Evolutionary conservation across 2,329 filamentous ascomycete genomes (phyloP).

Genomic region (Truncatella angustata): DNA sequence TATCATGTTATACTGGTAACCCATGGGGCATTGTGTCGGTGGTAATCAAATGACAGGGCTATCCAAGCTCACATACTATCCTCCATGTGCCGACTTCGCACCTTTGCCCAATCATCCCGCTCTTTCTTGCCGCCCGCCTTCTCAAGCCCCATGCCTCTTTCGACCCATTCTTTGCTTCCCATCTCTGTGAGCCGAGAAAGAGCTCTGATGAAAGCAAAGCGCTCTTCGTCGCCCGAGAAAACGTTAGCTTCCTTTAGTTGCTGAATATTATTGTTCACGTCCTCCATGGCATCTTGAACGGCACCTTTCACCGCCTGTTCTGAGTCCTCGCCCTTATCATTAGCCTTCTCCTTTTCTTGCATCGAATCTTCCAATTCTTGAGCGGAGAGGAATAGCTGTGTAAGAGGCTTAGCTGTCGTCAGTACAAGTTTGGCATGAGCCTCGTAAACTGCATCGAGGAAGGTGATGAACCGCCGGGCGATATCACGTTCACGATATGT

Average conservation of each 20-base stretch:
- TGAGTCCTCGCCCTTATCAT: conserved; percentile 42
- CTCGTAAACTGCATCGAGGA: conserved; percentile 96
- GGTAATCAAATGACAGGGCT: too few relatives aligned
- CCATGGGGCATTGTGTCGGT: too few relatives aligned
- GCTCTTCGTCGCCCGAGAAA: conserved; percentile 93
- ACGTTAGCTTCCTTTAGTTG: conserved; percentile 82
- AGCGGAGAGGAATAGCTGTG: conserved; percentile 79
- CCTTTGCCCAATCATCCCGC: conserved; percentile 63
- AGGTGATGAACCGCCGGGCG: conserved; percentile 91
- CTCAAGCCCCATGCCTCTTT: conserved; percentile 71
- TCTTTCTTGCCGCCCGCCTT: conserved; percentile 62
- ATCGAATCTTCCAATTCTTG: conserved; percentile 65
- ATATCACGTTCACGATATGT: conserved; percentile 81
- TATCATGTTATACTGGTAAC: too few relatives aligned
- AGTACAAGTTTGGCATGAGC: conserved; percentile 89
- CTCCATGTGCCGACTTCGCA: conserved; percentile 66
- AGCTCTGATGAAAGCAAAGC: conserved; percentile 92
- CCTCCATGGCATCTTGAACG: conserved; percentile 73
- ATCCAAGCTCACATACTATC: conserved; percentile 64
- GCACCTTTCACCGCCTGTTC: conserved; percentile 29
- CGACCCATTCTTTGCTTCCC: conserved; percentile 93
- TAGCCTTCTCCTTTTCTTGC: conserved; percentile 42
- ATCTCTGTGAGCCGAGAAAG: conserved; percentile 84
- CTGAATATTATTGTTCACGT: conserved; percentile 79
- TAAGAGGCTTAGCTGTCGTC: conserved; percentile 81